Evolutionary conservation across 2,329 filamentous ascomycete species (phyloP).

Genomic region (Colletotrichum karsti): DNA sequence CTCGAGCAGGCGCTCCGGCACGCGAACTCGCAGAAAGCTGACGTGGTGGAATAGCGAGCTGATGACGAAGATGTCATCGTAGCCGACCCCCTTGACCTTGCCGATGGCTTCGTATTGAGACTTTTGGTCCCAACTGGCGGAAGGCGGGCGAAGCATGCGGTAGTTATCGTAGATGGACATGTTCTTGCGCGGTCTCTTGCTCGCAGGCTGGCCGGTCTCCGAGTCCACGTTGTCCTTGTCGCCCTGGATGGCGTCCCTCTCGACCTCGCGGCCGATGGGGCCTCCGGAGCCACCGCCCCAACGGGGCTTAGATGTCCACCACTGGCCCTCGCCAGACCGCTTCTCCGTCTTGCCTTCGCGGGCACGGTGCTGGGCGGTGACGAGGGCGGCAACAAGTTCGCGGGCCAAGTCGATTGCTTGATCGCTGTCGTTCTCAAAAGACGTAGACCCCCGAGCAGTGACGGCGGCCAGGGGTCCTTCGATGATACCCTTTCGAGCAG

Average conservation of each 20-base stretch:
- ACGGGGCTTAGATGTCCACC: slow-evolving; percentile 68
- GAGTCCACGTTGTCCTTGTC: slow-evolving; percentile 52
- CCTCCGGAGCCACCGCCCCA: slow-evolving; percentile 72
- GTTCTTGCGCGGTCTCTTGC: slow-evolving; percentile 62
- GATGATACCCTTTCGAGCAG: slow-evolving; percentile 65
- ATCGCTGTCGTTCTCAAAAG: slow-evolving; percentile 63
- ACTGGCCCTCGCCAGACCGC: slow-evolving; percentile 64
- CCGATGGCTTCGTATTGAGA: slow-evolving; percentile 67
- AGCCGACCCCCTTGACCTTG: slow-evolving; percentile 51
- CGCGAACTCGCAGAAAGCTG: slow-evolving; percentile 65
- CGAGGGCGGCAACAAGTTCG: slow-evolving; percentile 67
- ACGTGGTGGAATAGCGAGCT: slow-evolving; percentile 71
- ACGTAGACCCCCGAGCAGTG: slow-evolving; percentile 63
- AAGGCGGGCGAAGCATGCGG: slow-evolving; percentile 67
- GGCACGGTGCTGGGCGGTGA: slow-evolving; percentile 71
- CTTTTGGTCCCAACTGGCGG: slow-evolving; percentile 68
- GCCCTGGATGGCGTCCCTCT: slow-evolving; percentile 53
- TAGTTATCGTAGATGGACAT: slow-evolving; percentile 70
- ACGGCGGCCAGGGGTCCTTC: slow-evolving; percentile 71
- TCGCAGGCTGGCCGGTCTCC: slow-evolving; percentile 35
- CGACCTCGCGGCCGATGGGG: slow-evolving; percentile 69
- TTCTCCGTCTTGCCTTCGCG: slow-evolving; percentile 65
- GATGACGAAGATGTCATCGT: slow-evolving; percentile 70
- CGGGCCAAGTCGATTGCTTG: slow-evolving; percentile 69
- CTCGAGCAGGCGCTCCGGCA: slow-evolving; percentile 60